phyloP scores from a whole-genome alignment of 257 asterid species.

The Salvia miltiorrhiza region DNA sequence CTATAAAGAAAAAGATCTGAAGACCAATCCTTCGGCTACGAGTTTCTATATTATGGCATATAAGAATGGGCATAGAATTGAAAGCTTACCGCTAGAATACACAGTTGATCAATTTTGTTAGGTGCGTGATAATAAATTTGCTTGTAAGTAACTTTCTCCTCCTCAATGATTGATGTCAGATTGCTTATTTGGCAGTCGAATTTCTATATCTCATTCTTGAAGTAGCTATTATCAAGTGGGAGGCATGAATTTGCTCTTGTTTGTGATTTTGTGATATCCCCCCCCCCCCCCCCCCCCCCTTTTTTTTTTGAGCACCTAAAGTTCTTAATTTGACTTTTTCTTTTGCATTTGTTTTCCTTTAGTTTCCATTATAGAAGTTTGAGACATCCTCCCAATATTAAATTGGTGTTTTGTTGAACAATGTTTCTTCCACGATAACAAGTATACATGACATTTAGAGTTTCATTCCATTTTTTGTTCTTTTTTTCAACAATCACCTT shows the following conservation, averaged over 20 bases:
- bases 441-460: no score
- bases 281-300: no score
- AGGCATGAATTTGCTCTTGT: background rate
- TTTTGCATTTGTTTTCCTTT: background rate
- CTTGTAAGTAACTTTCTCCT: no score
- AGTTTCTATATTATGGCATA: no score
- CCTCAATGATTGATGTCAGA: background rate
- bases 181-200: background rate
- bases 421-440: no score
- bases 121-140: no score
- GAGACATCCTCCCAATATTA: background rate
- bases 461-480: no score
- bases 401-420: no score
- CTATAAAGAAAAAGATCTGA: background rate
- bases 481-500: no score
- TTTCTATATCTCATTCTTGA: background rate
- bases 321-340: background rate
- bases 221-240: background rate
- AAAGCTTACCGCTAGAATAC: background rate
- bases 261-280: background rate
- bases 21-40: no score
- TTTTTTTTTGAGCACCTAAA: no score
- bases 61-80: background rate
- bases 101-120: no score
- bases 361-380: background rate